Base-by-base conservation (phyloP, 495 filamentous ascomycete species). In the Penicillium canescens region DNA sequence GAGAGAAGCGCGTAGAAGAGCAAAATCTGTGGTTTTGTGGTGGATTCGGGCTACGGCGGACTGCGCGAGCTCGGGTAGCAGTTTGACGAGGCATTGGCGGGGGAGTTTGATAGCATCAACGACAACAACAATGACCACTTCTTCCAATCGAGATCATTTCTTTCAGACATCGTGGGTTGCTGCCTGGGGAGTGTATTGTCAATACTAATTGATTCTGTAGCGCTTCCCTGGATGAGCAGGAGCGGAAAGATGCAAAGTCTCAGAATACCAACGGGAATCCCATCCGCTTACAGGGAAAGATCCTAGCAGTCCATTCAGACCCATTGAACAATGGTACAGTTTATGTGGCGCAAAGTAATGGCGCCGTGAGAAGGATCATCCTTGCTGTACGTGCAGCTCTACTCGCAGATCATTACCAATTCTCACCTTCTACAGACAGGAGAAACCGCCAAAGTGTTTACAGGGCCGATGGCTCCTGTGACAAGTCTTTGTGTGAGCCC, bases 211-310 rank as follows among this genome's bases (percentile, higher is more conserved):
- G 42, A 60, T 45, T 42, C 52, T 42, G 21, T 20, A 93, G 89
- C 62, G 81, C 89, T 28, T 83, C 89, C 8, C 77, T 95, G 57
- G 85, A 85, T 26, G 87, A 86, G 54, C 78, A 81, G 44, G 73
- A 81, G 46, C 88, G 92, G 59, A 88, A 88, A 69, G 82, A 85
- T 14, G 77, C 81, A 46, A 98, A 98, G 72, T 82, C 92, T 39
- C 78, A 78, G 50, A 98, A 98, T 72, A 86, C 80, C 31, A 78
- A 87, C 77, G 94, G 94, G 57, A 79, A 85, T 55, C 94, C 94
- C 11, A 87, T 97, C 61, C 71, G 74, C 40, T 74, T 96, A 3
- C 83, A 85, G 54, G 92, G 90, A 60, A 98, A 98, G 73, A 83
- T 98, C 50, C 80, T 96, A 34, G 90, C 87, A 18, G 78, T 91